Base-by-base conservation (phyloP, 1,284 basidiomycete genomes). In the Ceratobasidium sp. region DNA sequence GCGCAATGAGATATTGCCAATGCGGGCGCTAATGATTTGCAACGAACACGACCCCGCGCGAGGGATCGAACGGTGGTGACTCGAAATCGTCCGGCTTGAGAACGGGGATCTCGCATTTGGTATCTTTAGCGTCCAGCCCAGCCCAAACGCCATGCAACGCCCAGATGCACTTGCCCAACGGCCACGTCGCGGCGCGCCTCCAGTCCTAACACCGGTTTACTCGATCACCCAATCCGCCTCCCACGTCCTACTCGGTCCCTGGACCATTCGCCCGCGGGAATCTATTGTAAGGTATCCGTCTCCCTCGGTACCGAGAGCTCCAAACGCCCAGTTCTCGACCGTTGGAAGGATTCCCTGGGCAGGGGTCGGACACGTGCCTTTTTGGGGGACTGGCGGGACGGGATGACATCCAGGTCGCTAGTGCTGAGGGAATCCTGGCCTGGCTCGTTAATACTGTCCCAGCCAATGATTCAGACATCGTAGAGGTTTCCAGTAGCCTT, bases 71-170 rank as follows among this genome's bases (percentile, higher is more conserved):
- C 82, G 91, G 82, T 81, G 81, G 80, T 64, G 84, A 87, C 50
- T 83, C 84, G 85, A 99, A 99, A 86, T 99, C 98, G 79, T 92
- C 89, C 0, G 95, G 93, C 52, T 88, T 86, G 74, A 96, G 87
- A 1, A 97, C 83, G 9, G 73, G 73, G 13, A 75, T 65, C 46
- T 75, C 73, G 23, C 40, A 26, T 17, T 62, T 65, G 38, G 26
- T 54, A 17, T 20, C 50, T 17, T 28, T 33, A 0, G 91, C 91
- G 65, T 90, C 86, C 66, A 83, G 78, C 82, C 98, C 94, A 1
- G 73, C 57, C 97, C 97, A 99, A 0, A 99, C 93, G 73, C 93
- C 95, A 83, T 99, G 97, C 81, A 91, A 89, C 0, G 96, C 96
- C 97, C 97, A 99, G 42, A 95, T 86, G 83, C 96, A 98, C 7